Evolutionary conservation across 2,329 filamentous ascomycete genomes (phyloP).

Genomic region (Hymenoscyphus repandus): DNA sequence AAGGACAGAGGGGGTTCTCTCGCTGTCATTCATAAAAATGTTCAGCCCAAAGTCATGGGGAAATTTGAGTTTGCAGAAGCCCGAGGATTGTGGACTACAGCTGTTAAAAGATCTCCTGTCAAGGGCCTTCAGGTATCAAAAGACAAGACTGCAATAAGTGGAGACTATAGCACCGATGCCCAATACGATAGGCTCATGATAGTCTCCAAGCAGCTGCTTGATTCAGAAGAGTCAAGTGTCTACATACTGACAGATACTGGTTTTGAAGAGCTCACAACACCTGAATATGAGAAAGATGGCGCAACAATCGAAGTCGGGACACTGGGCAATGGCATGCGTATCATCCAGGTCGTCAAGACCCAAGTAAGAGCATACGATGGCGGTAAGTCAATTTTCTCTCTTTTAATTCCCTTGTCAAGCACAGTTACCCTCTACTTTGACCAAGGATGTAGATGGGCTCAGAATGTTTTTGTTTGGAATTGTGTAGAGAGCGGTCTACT

Average conservation of each 20-base stretch:
- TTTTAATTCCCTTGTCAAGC: slow-evolving; percentile 3
- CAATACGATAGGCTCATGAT: slow-evolving; percentile 79
- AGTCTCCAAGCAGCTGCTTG: slow-evolving; percentile 59
- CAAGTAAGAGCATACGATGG: slow-evolving; percentile 89
- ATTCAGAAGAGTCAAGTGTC: slow-evolving; percentile 72
- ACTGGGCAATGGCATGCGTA: slow-evolving; percentile 71
- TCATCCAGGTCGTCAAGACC: slow-evolving; percentile 81
- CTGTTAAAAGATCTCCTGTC: slow-evolving; percentile 60
- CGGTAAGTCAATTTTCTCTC: slow-evolving; percentile 49
- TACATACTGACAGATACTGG: slow-evolving; percentile 69
- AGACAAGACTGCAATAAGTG: slow-evolving; percentile 42
- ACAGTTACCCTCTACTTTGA: slow-evolving; percentile 4
- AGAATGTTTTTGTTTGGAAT: slow-evolving; percentile 3
- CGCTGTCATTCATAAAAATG: slow-evolving; percentile 69
- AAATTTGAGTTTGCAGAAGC: slow-evolving; percentile 69
- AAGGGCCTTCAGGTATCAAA: slow-evolving; percentile 47
- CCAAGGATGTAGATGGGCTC: slow-evolving; percentile 13
- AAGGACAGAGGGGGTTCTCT: slow-evolving; percentile 63
- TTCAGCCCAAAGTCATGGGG: slow-evolving; percentile 68
- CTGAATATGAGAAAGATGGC: slow-evolving; percentile 90
- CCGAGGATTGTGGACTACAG: slow-evolving; percentile 76
- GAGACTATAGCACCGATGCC: slow-evolving; percentile 51
- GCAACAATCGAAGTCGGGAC: slow-evolving; percentile 81
- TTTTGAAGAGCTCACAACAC: slow-evolving; percentile 70
- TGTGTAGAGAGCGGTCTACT: slow-evolving; percentile 16